Evolutionary conservation across 2,329 filamentous ascomycete species (phyloP), one percentile per base, ranked within the genome.

Genomic region (Hypocreales sp.): DNA sequence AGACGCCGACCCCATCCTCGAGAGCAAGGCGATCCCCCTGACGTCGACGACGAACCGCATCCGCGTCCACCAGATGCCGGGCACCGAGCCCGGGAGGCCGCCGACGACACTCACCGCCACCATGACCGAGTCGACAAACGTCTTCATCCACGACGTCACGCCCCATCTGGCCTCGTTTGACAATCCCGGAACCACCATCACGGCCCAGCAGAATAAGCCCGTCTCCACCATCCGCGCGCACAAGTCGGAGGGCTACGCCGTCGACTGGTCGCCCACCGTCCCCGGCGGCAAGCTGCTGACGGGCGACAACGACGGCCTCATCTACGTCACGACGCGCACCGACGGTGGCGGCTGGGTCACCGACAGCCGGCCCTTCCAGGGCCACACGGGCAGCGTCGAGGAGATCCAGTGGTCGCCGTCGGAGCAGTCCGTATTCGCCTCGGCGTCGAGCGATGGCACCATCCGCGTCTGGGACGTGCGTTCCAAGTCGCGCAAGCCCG

Each of bases 351-450:
- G 80, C 35, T 95, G 84, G 67, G 77, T 81, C 12, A 92, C 84
- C 5, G 86, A 94, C 50, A 80, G 70, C 9, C 70, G 79, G 23
- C 64, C 87, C 1, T 92, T 92, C 56, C 71, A 71, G 14, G 87
- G 86, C 27, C 90, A 98, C 60, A 68, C 67, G 7, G 72, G 75
- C 46, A 87, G 80, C 27, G 74, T 98, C 11, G 90, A 98, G 60
- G 90, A 98, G 48, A 62, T 98, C 15, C 87, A 95, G 54, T 98
- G 90, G 90, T 92, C 82, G 27, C 90, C 90, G 0, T 81, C 76
- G 12, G 90, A 98, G 58, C 74, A 74, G 36, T 86, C 84, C 34
- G 90, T 95, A 16, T 98, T 98, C 46, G 80, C 90, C 0, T 95
- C 87, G 1, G 86, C 82, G 4, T 92, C 84, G 31, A 84, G 78